Percentiles rank a stretch among this genome's conserved stretches.
Conservation (phyloP, 306 rosid genomes). For the Rosa lucieae region DNA sequence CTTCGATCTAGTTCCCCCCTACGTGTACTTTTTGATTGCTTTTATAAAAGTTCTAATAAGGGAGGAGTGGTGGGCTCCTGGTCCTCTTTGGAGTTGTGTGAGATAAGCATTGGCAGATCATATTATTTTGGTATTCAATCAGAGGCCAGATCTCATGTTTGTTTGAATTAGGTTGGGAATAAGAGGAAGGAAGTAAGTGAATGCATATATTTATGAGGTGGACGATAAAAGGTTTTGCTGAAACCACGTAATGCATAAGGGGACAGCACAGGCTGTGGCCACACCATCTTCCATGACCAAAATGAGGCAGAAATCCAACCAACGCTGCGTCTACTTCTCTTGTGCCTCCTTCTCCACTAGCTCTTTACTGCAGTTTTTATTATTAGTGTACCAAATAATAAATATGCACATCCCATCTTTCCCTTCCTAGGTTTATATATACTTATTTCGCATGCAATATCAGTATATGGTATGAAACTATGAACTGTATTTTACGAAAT, state of each 20-base stretch:
- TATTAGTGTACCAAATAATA: slow-evolving; percentile 10
- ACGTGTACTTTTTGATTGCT: too few species aligned
- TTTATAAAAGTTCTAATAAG: too few species aligned
- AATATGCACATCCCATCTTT: slow-evolving; percentile 1
- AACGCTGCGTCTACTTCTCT: slow-evolving; percentile 29
- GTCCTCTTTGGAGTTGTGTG: too few species aligned
- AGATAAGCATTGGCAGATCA: too few species aligned
- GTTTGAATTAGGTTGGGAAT: slow-evolving; percentile 1
- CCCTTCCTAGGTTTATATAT: neutral
- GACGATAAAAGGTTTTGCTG: slow-evolving; percentile 37
- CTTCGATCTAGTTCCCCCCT: too few species aligned
- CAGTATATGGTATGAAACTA: neutral
- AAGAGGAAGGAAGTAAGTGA: neutral
- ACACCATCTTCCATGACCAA: slow-evolving; percentile 23
- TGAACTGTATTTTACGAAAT: neutral
- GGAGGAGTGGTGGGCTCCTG: too few species aligned
- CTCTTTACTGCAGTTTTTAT: neutral
- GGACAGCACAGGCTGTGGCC: slow-evolving; percentile 28
- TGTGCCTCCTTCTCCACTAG: slow-evolving; percentile 29
- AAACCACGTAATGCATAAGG: slow-evolving; percentile 39
- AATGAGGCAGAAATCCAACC: slow-evolving; percentile 42
- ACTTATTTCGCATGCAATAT: neutral
- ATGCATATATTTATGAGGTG: neutral
- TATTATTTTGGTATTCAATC: too few species aligned
- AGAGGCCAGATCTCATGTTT: neutral